Base-by-base conservation (phyloP, 805 yeast species). In the Kuraishia piskuri region DNA sequence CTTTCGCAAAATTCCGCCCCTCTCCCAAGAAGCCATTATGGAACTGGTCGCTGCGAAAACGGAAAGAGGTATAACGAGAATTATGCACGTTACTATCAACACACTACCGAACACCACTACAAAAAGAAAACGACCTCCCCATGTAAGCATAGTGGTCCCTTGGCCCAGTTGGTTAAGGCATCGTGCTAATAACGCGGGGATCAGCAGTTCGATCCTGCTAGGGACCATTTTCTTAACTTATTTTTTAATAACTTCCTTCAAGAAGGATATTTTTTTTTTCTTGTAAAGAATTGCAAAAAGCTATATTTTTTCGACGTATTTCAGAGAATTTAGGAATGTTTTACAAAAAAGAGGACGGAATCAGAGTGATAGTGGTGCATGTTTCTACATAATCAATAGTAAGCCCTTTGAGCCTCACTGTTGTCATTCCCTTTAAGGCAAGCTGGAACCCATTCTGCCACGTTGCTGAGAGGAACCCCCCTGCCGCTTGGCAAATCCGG, bases 201-300 rank as follows among this genome's bases (percentile, higher is more conserved):
- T 83, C 88, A 81, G 86, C 88, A 80, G 88, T 83, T 83, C 88
- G 88, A 83, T 82, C 88, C 88, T 80, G 88, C 86, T 81, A 82
- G 86, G 86, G 86, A 83, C 82, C 88, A 83, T 64, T 69, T 36
- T 50, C 46, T 46, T 52, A 22, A 31, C n/a, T n/a, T n/a, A n/a
- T n/a, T n/a, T n/a, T n/a, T n/a, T n/a, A n/a, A n/a, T n/a, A n/a
- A n/a, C n/a, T n/a, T n/a, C n/a, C n/a, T n/a, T n/a, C n/a, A n/a
- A n/a, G n/a, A n/a, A n/a, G n/a, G n/a, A n/a, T n/a, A n/a, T n/a
- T n/a, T 25, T 25, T 25, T 25, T 25, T 25, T 25, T 25, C n/a
- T n/a, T n/a, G n/a, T n/a, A n/a, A n/a, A n/a, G 31, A 25, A 25
- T 25, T 25, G 31, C 10, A 6, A 25, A 25, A 6, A 25, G 31